Base-by-base conservation (phyloP, 2,329 filamentous ascomycete genomes). In the Colletotrichum salicis region DNA sequence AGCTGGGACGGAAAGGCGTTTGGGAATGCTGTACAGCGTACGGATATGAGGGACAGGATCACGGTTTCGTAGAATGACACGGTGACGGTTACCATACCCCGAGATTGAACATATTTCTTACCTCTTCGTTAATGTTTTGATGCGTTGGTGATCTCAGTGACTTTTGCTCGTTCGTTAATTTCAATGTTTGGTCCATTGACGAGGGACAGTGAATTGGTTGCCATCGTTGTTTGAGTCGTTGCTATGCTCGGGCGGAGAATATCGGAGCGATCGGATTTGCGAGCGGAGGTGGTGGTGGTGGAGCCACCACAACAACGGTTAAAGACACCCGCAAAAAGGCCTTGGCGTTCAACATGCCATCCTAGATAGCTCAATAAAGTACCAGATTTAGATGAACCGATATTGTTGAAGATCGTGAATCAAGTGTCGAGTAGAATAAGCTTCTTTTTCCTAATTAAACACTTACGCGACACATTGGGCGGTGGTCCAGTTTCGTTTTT, bases 211-310 rank as follows among this genome's bases (percentile, higher is more conserved):
- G 33, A 35, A 4, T 27, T 48, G 51, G 58, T 56, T 13, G n/a
- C 29, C n/a, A 27, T n/a, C 33, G 4, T 24, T 15, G 4, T n/a
- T 3, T 3, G 10, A 33, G 31, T 31, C 29, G 51, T 71, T 70
- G 66, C 59, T 56, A 54, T 69, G 59, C 55, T 72, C 24, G 65
- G 27, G 35, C 66, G 65, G 65, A 59, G 65, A 61, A 72, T 64
- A 29, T 72, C 70, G 60, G 65, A 60, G n/a, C 10, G 35, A 15
- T 64, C 70, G 70, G 70, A 57, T 51, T 64, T 64, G 41, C 45
- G 45, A 57, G 59, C 29, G 70, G 55, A 64, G 69, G 62, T 45
- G 33, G n/a, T n/a, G 29, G 29, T 45, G 41, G 22, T 12, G 64
- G 41, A 45, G 54, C 57, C 57, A 29, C 8, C 24, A 37, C 41